phyloP scores from a whole-genome alignment of 345 rosid species.

The Noccaea bulbosa region DNA sequence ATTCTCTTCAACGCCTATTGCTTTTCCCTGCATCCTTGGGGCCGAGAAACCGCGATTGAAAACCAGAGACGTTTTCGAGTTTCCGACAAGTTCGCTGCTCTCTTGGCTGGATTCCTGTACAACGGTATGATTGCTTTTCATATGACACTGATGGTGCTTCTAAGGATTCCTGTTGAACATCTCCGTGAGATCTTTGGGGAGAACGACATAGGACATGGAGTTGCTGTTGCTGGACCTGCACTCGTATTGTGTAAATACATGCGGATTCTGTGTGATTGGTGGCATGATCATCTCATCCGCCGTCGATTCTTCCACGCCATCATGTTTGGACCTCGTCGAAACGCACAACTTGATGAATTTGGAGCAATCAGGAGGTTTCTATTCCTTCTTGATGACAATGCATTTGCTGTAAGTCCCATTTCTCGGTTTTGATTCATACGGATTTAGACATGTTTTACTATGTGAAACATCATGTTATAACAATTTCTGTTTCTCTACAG shows the following conservation, averaged over 20 bases:
- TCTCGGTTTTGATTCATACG: not conserved
- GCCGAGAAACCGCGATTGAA: not conserved
- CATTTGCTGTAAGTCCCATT: conserved; percentile 7
- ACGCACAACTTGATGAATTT: conserved; percentile 11
- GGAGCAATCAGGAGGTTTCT: conserved; percentile 20
- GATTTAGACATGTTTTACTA: not conserved
- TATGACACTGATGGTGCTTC: not conserved
- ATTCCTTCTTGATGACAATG: conserved; percentile 16
- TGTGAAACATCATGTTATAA: not conserved
- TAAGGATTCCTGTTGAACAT: not conserved
- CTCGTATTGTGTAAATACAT: not conserved
- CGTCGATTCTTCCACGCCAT: not conserved
- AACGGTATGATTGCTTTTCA: not conserved
- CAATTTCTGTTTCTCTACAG: conserved; percentile 7
- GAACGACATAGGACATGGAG: not conserved
- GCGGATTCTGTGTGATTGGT: conserved; percentile 23
- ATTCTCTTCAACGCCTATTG: conserved; percentile 20
- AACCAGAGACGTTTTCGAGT: not conserved
- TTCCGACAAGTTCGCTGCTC: not conserved
- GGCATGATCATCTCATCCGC: not conserved
- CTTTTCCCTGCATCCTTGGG: conserved; percentile 9
- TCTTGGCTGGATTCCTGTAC: conserved; percentile 2
- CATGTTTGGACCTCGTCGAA: not conserved
- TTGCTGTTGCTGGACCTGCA: not conserved
- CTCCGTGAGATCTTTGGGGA: not conserved